Conservation (phyloP, 306 rosid species). For the Lathyrus aphaca region DNA sequence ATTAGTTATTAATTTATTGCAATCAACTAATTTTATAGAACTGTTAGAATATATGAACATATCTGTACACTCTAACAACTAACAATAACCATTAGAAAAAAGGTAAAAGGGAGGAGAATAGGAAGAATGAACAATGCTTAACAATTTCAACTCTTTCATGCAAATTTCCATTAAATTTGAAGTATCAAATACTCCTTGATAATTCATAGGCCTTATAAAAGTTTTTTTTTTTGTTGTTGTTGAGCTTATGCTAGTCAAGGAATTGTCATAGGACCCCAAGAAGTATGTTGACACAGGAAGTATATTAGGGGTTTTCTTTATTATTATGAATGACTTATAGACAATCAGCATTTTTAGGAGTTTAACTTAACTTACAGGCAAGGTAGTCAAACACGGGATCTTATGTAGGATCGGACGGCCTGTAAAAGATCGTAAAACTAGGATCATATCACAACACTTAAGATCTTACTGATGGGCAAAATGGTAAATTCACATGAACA, state of each 20-base stretch:
- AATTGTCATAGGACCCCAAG: background rate
- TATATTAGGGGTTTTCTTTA: background rate
- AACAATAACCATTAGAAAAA: conserved; percentile 1
- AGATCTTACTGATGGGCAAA: too few species aligned
- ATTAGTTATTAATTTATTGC: conserved; percentile 19
- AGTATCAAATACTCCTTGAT: conserved; percentile 8
- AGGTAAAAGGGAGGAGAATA: conserved; percentile 8
- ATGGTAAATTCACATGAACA: too few species aligned
- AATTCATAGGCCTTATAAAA: background rate
- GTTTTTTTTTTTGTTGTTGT: background rate
- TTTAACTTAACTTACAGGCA: background rate
- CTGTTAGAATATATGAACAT: background rate
- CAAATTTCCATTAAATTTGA: background rate
- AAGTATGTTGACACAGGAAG: conserved; percentile 9
- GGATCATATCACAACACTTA: too few species aligned
- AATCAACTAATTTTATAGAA: background rate
- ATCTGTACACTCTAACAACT: background rate
- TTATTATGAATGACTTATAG: conserved; percentile 3
- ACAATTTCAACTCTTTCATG: conserved; percentile 12
- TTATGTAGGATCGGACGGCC: too few species aligned
- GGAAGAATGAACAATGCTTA: conserved; percentile 2
- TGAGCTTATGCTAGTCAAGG: conserved; percentile 5
- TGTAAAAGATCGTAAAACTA: too few species aligned
- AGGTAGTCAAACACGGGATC: too few species aligned
- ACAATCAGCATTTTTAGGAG: conserved; percentile 8